A percentile compares a stretch with the other conserved stretches of the same genome.
These are phyloP conservation scores for Exophiala sp. DNA, from an alignment of 2,329 filamentous ascomycete species.

Conservation along the genomic window DNA sequence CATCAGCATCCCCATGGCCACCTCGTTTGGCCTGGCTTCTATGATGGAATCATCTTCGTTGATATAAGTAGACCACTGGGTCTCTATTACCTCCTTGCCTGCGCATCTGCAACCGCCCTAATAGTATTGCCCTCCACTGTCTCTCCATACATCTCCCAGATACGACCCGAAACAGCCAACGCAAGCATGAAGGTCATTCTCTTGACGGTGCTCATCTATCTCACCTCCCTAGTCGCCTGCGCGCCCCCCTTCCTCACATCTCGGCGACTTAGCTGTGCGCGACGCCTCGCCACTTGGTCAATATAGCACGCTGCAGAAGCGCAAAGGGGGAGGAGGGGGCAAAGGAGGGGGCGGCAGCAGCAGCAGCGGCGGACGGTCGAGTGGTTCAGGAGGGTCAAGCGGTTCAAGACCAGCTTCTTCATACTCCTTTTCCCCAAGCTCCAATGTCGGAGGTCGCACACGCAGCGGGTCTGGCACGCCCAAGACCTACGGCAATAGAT, in stretches of 20 bases:
- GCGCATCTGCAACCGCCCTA: background rate
- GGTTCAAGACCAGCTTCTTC: slow-evolving; percentile 17
- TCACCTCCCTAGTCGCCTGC: slow-evolving; percentile 17
- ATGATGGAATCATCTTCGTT: background rate
- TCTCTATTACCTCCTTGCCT: background rate
- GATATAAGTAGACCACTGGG: background rate
- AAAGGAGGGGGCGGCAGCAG: slow-evolving; percentile 18
- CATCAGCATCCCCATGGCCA: background rate
- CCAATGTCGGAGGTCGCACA: slow-evolving; percentile 33
- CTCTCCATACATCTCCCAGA: background rate
- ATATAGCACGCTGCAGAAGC: slow-evolving; percentile 25
- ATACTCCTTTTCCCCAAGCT: slow-evolving; percentile 24
- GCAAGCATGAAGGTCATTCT: slow-evolving; percentile 19
- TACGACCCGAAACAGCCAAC: background rate
- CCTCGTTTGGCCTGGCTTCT: background rate
- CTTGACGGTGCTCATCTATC: slow-evolving; percentile 12
- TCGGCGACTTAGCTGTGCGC: slow-evolving; percentile 16
- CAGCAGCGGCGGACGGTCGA: slow-evolving; percentile 10
- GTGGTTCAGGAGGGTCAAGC: slow-evolving; percentile 10
- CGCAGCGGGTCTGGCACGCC: slow-evolving; percentile 38
- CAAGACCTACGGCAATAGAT: slow-evolving; percentile 48
- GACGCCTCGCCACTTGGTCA: slow-evolving; percentile 14
- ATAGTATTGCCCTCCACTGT: background rate
- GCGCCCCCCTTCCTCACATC: slow-evolving; percentile 12
- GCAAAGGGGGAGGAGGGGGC: slow-evolving; percentile 28